phyloP scores from a whole-genome alignment of 164 flowering plant species.

The Vitis rotundifolia region DNA sequence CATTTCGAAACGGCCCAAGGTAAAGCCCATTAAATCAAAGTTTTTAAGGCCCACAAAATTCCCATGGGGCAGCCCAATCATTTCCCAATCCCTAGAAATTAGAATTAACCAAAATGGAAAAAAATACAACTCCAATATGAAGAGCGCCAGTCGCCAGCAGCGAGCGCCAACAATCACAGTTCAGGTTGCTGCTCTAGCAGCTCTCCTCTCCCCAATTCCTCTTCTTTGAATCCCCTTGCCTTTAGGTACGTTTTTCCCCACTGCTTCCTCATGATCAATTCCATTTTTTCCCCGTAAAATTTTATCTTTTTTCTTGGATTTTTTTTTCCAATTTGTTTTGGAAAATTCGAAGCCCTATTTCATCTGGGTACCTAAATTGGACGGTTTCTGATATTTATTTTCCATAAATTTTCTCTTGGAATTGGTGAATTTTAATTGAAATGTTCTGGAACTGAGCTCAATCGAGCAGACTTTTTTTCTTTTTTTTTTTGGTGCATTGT shows the following conservation, averaged over 20 bases:
- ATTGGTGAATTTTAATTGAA: neutral
- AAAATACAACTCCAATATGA: neutral
- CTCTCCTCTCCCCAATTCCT: neutral
- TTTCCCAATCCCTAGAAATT: no score
- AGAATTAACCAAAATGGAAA: no score
- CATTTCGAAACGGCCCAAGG: no score
- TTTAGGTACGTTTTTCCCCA: neutral
- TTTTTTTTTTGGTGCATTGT: no score
- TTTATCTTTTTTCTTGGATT: neutral
- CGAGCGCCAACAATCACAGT: neutral
- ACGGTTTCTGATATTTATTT: neutral
- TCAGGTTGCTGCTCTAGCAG: no score
- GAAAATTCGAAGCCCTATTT: neutral
- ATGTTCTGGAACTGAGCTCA: no score
- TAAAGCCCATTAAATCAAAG: no score
- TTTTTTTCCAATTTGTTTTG: neutral
- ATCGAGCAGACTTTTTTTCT: no score
- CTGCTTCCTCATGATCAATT: neutral
- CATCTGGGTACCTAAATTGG: neutral
- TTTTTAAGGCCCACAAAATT: no score
- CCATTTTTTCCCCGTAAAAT: neutral
- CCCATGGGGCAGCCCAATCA: no score
- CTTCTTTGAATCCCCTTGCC: neutral
- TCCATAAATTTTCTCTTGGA: neutral
- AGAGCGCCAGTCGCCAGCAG: slow-evolving; percentile 4